A percentile compares a stretch with the other conserved stretches of the same genome.
phyloP scores from a whole-genome alignment of 2,329 filamentous ascomycete species.

The Exutisphaerella laricina region DNA sequence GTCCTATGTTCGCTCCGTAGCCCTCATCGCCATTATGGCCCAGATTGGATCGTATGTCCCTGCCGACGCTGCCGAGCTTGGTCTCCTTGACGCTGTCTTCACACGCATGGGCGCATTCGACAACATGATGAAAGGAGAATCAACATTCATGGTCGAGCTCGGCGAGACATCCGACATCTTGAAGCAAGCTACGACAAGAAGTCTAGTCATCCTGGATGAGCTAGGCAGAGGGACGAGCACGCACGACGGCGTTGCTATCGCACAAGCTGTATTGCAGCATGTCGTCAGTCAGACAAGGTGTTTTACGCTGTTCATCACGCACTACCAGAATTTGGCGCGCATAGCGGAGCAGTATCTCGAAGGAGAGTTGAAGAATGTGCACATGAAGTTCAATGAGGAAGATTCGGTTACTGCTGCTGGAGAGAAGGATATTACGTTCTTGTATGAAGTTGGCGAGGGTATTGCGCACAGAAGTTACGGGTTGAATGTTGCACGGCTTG shows the following conservation, averaged over 20 bases:
- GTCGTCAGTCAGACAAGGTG: conserved; percentile 69
- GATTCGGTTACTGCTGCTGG: conserved; percentile 36
- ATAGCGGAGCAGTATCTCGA: conserved; percentile 63
- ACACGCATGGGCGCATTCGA: conserved; percentile 95
- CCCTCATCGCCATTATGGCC: conserved; percentile 86
- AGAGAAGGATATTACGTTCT: conserved; percentile 80
- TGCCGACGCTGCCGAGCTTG: conserved; percentile 65
- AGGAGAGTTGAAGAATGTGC: conserved; percentile 72
- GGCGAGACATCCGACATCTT: conserved; percentile 88
- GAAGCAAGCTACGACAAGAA: conserved; percentile 77
- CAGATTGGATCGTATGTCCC: conserved; percentile 95
- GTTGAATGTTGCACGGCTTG: conserved; percentile 82
- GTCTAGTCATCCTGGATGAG: conserved; percentile 89
- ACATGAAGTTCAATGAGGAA: conserved; percentile 77
- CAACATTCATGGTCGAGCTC: conserved; percentile 97
- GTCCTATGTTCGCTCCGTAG: conserved; percentile 90
- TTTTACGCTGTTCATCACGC: conserved; percentile 91
- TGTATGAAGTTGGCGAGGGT: conserved; percentile 88
- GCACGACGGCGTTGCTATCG: conserved; percentile 93
- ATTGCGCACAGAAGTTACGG: conserved; percentile 93
- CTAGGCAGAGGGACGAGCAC: conserved; percentile 89
- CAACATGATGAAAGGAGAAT: conserved; percentile 91
- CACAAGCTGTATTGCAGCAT: conserved; percentile 81
- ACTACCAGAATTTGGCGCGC: conserved; percentile 83
- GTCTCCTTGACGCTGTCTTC: conserved; percentile 84